phyloP scores from a whole-genome alignment of 176 grass and related monocot genomes.

The Carex pumila region DNA sequence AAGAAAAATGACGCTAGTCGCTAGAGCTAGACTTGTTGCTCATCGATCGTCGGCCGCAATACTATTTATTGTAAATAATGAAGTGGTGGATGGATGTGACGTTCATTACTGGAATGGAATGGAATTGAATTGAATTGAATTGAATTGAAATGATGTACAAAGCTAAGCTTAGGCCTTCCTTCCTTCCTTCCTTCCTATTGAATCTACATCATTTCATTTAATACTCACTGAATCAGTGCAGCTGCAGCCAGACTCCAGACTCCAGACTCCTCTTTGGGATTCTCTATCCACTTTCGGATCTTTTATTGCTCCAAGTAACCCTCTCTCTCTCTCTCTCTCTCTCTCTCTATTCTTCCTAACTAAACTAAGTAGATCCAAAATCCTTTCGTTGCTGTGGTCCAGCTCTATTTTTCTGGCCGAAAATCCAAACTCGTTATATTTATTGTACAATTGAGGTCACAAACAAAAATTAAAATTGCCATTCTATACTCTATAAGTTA shows the following conservation, averaged over 20 bases:
- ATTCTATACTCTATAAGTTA: background rate
- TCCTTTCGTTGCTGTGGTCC: background rate
- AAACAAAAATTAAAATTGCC: background rate
- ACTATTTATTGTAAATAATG: background rate
- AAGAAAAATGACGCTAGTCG: background rate
- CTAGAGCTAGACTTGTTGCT: background rate
- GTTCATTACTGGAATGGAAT: slow-evolving; percentile 3
- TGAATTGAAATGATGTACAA: too few relatives aligned
- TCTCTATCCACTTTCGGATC: background rate
- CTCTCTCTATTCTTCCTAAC: too few relatives aligned
- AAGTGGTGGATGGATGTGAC: slow-evolving; percentile 1
- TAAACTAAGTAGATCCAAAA: background rate
- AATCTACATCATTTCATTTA: slow-evolving; percentile 20
- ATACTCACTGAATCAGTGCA: slow-evolving; percentile 22
- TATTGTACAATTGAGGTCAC: background rate
- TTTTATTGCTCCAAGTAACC: background rate
- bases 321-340: too few relatives aligned
- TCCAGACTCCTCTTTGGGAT: slow-evolving; percentile 12
- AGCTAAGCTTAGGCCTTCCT: too few relatives aligned
- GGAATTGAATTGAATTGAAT: too few relatives aligned
- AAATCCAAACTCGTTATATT: background rate
- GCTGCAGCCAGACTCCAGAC: too few relatives aligned
- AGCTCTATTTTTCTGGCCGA: background rate
- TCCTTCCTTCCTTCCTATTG: background rate
- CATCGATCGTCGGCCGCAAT: background rate